Evolutionary conservation across 2,329 filamentous ascomycete species (phyloP).

Genomic region (Trichoderma polysporum): DNA sequence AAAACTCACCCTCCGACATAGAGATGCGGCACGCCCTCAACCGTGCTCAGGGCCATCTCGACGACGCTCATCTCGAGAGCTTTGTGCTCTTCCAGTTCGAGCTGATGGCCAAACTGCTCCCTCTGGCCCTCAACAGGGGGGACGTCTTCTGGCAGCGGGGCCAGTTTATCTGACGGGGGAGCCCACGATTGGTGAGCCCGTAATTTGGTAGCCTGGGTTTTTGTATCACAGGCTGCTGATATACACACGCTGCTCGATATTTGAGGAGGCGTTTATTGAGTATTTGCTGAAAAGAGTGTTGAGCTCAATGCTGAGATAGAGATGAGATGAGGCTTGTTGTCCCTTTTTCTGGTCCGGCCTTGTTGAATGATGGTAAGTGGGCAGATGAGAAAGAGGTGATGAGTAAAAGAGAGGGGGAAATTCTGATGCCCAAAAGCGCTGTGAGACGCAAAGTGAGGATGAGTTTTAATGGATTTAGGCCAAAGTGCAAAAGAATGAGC

Average conservation of each 20-base stretch:
- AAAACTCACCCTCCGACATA: conserved; percentile 41
- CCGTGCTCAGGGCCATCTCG: conserved; percentile 44
- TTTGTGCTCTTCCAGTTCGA: conserved; percentile 16
- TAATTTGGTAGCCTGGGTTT: not conserved
- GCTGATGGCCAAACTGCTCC: conserved; percentile 21
- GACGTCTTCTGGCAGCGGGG: not conserved
- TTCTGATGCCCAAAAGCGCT: not conserved
- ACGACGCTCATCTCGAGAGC: conserved; percentile 33
- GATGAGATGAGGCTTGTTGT: no score
- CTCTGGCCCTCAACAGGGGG: conserved; percentile 16
- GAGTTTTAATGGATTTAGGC: not conserved
- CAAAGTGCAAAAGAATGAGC: not conserved
- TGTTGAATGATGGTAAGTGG: not conserved
- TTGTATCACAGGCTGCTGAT: not conserved
- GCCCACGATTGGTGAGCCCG: conserved; percentile 1
- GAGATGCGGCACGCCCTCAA: conserved; percentile 44
- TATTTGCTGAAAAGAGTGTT: not conserved
- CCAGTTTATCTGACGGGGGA: not conserved
- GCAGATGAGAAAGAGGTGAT: not conserved
- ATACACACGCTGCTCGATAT: not conserved
- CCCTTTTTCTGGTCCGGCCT: no score
- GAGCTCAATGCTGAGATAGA: no score
- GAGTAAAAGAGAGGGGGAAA: not conserved
- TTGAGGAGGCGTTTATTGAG: not conserved
- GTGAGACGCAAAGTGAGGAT: not conserved